Evolutionary conservation across 2,329 filamentous ascomycete genomes (phyloP).

Genomic region (Leptographium galeiforme): DNA sequence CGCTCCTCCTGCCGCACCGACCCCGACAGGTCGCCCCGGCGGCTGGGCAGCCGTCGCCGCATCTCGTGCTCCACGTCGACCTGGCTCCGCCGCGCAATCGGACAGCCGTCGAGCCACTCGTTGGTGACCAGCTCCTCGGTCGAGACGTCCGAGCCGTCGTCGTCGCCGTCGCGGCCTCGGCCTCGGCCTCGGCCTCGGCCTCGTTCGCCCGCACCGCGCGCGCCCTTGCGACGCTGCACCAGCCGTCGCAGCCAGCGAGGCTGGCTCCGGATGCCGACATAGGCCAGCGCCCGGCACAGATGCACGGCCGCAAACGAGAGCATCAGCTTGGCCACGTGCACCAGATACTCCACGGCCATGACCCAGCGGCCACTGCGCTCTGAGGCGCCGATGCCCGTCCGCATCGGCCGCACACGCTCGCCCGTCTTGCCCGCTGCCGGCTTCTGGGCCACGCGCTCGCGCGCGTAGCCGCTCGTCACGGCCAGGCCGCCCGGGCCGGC

Average conservation of each 20-base stretch:
- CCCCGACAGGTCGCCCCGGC: constrained; percentile 14
- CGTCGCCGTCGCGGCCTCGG: constrained; percentile 11
- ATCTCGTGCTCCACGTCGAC: constrained; percentile 69
- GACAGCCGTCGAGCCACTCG: constrained; percentile 10
- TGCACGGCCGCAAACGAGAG: constrained; percentile 43
- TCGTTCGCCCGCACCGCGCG: constrained; percentile 10
- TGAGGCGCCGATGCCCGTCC: constrained; percentile 62
- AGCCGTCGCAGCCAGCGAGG: constrained; percentile 51
- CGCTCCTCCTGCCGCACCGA: constrained; percentile 35
- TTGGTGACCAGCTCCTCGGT: constrained; percentile 4
- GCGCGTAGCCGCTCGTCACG: constrained; percentile 45
- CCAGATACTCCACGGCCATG: constrained; percentile 61
- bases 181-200: constrained; percentile 1
- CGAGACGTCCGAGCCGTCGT: constrained; percentile 5
- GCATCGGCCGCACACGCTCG: constrained; percentile 26
- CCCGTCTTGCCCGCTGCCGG: constrained; percentile 30
- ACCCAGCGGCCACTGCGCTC: constrained; percentile 70
- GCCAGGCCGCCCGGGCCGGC: constrained; percentile 28
- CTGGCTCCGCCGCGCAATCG: constrained; percentile 29
- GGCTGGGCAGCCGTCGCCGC: constrained; percentile 38
- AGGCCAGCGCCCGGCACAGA: constrained; percentile 37
- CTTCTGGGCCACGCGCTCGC: constrained; percentile 55
- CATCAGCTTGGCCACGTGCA: constrained; percentile 57
- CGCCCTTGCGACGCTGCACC: constrained; percentile 26
- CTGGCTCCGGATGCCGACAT: constrained; percentile 44